Base-by-base conservation (phyloP, 768 basidiomycete species). In the button mushroom (Agaricus bisporus) region DNA sequence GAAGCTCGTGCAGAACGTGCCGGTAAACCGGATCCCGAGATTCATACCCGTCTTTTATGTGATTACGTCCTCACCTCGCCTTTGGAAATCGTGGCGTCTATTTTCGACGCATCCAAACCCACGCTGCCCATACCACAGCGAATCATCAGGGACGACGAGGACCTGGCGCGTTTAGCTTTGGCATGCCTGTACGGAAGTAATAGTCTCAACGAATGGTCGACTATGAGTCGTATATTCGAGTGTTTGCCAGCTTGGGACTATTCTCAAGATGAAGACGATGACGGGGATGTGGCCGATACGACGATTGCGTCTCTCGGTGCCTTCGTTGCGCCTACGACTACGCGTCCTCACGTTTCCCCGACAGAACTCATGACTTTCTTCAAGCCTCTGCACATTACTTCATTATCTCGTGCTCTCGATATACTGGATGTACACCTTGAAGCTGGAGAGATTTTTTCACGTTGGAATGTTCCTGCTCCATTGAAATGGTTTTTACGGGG, bases 341-440 rank as follows among this genome's bases (percentile, higher is more conserved):
- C 76, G 15, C 76, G 76, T 55, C 70, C 78, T 12, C 69, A 66
- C 38, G 80, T 72, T 62, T 81, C 80, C 10, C 73, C 95, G 3
- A 71, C 78, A 8, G 90, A 94, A 56, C 73, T 98, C 6, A 73
- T 88, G 55, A 59, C 86, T 2, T 95, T 94, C 72, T 94, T 97
- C 73, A 77, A 80, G 52, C 87, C 90, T 1, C 75, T 98, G 5
- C 83, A 88, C 0, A 68, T 85, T 17, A 68, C 81, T 2, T 82
- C 88, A 1, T 73, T 98, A 7, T 95, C 94, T 0, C 80, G 81
- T 49, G 83, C 86, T 5, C 79, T 99, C 38, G 95, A 99, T 64
- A 82, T 93, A 48, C 78, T 98, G 48, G 95, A 98, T 68, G 81
- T 95, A 1, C 95, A 98, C 66, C 78, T 99, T 11, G 91, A 97